These are phyloP conservation scores for Agaricus blazei DNA, from an alignment of 768 basidiomycete genomes.

Conservation along the genomic window DNA sequence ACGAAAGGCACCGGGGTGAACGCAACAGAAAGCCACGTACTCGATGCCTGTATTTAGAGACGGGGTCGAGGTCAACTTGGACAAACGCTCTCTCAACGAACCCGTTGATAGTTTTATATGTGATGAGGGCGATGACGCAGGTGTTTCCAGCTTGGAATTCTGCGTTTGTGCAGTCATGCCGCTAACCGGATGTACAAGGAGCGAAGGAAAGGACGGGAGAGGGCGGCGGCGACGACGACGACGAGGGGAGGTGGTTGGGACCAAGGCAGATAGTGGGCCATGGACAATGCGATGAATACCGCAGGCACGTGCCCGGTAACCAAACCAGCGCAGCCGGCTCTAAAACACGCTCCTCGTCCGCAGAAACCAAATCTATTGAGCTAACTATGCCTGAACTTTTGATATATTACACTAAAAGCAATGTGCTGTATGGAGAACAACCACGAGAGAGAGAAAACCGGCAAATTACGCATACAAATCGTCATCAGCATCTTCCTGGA, in stretches of 20 bases:
- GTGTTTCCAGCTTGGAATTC: neutral
- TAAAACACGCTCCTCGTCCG: neutral
- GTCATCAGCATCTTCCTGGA: constrained; percentile 87
- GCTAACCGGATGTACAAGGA: neutral
- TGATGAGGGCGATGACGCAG: constrained; percentile 16
- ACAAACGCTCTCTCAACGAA: constrained; percentile 56
- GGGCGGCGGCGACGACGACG: neutral
- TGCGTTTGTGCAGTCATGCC: neutral
- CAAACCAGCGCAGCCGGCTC: neutral
- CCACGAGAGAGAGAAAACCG: neutral
- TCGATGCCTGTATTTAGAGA: constrained; percentile 69
- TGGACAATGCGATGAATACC: neutral
- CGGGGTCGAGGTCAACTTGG: constrained; percentile 55
- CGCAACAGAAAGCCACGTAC: constrained; percentile 34
- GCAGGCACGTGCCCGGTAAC: constrained; percentile 3
- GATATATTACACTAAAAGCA: constrained; percentile 8
- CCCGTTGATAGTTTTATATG: constrained; percentile 50
- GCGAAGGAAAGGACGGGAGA: neutral
- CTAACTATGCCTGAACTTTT: constrained; percentile 1
- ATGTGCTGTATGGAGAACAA: neutral
- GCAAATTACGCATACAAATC: constrained; percentile 75
- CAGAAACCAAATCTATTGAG: neutral
- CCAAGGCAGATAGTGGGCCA: neutral
- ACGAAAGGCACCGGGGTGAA: too few species aligned
- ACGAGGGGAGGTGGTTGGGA: neutral